Base-by-base conservation (phyloP, 2,329 filamentous ascomycete genomes). In the Escovopsis sp. region DNA sequence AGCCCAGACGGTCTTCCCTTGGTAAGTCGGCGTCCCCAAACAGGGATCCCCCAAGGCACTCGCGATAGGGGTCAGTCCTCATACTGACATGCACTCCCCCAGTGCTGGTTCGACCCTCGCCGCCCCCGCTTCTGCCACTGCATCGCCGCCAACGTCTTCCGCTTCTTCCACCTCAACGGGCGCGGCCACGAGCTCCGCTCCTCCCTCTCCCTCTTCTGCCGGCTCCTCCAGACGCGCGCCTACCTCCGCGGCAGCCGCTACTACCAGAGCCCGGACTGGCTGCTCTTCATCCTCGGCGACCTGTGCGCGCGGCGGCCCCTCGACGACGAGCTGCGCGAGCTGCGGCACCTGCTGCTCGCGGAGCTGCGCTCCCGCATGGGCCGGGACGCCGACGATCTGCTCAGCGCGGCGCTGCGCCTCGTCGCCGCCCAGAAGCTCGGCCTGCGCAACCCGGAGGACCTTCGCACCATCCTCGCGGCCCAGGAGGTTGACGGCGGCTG, bases 401-500 rank as follows among this genome's bases (percentile, higher is more conserved):
- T 39, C 14, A 33, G 31, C 13, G 31, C 34, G 4, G 38, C 38
- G 12, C 9, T 39, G 27, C 14, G 38, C 11, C 13, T 32, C 5
- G 16, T 39, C 14, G 35, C 34, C 17, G 25, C 38, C n/a, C 38
- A 39, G n/a, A 17, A 15, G 9, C 23, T 39, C 26, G 28, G 35
- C 8, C 5, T 37, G 5, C 23, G 29, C 2, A 34, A 34, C 18
- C 10, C 15, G 14, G 23, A 23, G 19, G 38, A 39, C 29, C 16
- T 39, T 27, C 8, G 10, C 12, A 36, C 28, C 9, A 12, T 39
- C 9, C 14, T 36, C 13, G 17, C 9, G 10, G 25, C 27, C 6
- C 38, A 39, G 23, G 34, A 39, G 14, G 15, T 27, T 4, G 38
- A 39, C n/a, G 38, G 38, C 8, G 35, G 38, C 3, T 39, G 38